phyloP scores from a whole-genome alignment of 768 basidiomycete genomes.

The Tulasnella calospora region DNA sequence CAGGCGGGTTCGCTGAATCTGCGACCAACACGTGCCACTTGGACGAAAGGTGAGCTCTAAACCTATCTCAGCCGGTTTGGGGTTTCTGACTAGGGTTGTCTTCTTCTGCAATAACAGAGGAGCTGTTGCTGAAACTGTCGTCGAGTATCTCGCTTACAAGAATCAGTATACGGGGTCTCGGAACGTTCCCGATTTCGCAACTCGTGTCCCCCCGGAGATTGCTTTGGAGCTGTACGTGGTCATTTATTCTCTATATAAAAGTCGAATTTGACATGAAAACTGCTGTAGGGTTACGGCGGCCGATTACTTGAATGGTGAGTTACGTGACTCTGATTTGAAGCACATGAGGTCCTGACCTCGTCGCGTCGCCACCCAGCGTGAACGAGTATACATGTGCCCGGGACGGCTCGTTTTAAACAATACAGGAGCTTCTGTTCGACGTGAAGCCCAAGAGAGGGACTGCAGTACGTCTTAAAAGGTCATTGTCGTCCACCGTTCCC shows the following conservation, averaged over 20 bases:
- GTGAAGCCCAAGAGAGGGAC: too few species aligned
- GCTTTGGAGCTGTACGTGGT: slow-evolving; percentile 77
- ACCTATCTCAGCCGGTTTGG: not conserved
- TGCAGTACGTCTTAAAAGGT: too few species aligned
- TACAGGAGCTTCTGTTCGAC: too few species aligned
- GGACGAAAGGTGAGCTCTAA: slow-evolving; percentile 55
- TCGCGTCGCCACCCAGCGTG: not conserved
- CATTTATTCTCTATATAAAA: not conserved
- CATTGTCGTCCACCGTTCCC: too few species aligned
- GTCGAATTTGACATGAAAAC: too few species aligned
- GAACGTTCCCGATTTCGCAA: slow-evolving; percentile 77
- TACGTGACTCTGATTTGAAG: not conserved
- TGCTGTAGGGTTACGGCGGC: slow-evolving; percentile 36
- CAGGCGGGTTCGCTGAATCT: slow-evolving; percentile 73
- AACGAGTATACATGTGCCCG: not conserved
- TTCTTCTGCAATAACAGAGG: slow-evolving; percentile 35
- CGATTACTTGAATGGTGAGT: slow-evolving; percentile 37
- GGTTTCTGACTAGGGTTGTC: not conserved
- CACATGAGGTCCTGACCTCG: not conserved
- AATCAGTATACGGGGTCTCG: slow-evolving; percentile 67
- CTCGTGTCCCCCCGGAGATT: slow-evolving; percentile 80
- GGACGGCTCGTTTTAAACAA: too few species aligned
- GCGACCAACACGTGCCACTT: slow-evolving; percentile 63
- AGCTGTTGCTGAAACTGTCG: slow-evolving; percentile 76
- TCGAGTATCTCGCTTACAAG: slow-evolving; percentile 87